These are phyloP conservation scores for Fusarium newnesense DNA, from an alignment of 2,329 filamentous ascomycete genomes.

Conservation along the genomic window DNA sequence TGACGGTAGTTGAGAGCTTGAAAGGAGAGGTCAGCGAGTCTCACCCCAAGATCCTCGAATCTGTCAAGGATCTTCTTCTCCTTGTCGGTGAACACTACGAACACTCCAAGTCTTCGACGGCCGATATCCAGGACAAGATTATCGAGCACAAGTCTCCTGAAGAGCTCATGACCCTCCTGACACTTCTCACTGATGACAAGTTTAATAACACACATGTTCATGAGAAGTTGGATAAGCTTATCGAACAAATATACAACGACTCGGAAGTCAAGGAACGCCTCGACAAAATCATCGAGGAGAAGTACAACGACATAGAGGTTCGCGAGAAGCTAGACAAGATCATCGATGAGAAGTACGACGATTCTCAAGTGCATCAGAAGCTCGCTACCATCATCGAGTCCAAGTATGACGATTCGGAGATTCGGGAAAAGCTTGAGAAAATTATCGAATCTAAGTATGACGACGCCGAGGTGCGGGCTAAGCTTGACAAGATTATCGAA, in stretches of 20 bases:
- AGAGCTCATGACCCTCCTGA: slow-evolving; percentile 63
- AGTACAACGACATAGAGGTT: slow-evolving; percentile 18
- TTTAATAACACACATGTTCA: slow-evolving; percentile 49
- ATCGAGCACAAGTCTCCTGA: slow-evolving; percentile 70
- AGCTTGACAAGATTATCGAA: slow-evolving; percentile 41
- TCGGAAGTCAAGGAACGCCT: slow-evolving; percentile 45
- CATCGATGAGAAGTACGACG: slow-evolving; percentile 66
- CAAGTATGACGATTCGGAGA: slow-evolving; percentile 44
- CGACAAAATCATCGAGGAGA: slow-evolving; percentile 23
- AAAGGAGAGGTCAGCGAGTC: slow-evolving; percentile 83
- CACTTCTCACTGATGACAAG: slow-evolving; percentile 59
- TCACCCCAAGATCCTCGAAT: slow-evolving; percentile 87
- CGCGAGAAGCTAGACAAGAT: slow-evolving; percentile 21
- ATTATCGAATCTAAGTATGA: slow-evolving; percentile 69
- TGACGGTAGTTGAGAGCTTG: slow-evolving; percentile 77
- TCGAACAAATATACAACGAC: slow-evolving; percentile 43
- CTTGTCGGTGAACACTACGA: slow-evolving; percentile 90
- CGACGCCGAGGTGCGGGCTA: slow-evolving; percentile 43
- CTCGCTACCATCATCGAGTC: slow-evolving; percentile 55
- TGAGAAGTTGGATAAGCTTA: slow-evolving; percentile 45
- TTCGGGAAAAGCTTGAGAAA: slow-evolving; percentile 45
- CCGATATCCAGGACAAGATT: slow-evolving; percentile 67
- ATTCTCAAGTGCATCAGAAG: slow-evolving; percentile 58
- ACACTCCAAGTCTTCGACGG: slow-evolving; percentile 77
- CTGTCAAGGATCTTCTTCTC: slow-evolving; percentile 84